Base-by-base conservation (phyloP, 2,329 filamentous ascomycete species). In the Ascochyta fabae region DNA sequence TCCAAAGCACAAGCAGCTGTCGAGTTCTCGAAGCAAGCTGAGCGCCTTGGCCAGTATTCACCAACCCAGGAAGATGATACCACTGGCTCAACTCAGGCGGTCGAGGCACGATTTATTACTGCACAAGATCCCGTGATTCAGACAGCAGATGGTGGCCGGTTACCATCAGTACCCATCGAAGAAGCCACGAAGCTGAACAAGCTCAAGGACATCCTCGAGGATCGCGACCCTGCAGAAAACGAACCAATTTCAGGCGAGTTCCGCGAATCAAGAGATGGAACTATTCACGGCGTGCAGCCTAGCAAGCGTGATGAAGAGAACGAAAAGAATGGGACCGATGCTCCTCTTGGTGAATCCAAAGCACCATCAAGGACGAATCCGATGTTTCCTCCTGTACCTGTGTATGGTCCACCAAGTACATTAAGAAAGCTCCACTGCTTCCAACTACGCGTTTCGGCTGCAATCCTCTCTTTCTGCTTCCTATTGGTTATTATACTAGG, bases 361-460 rank as follows among this genome's bases (percentile, higher is more conserved):
- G 87, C 89, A 0, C 86, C 87, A 1, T 87, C 87, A 7, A 83
- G 86, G 60, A 93, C 90, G 2, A 88, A 93, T 63, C 89, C 91
- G 3, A 78, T 96, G 5, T 97, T 97, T 62, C 92, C 92, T 6
- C 90, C 91, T 2, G 75, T 96, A 8, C 92, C 92, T 0, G 79
- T 91, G 0, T 96, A 96, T 66, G 90, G 90, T 0, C 88, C 91
- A 0, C 87, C 92, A 0, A 88, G 89, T 0, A 47, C 84, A 0
- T 54, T 88, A n/a, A 83, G 87, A 43, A 81, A 85, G 29, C 29
- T 92, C 1, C 88, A 93, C 62, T 90, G 86, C 69, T 74, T 82
- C 27, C 77, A 82, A 15, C 89, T 95, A 57, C 83, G 88, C 9
- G 61, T 84, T 1, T 83, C 87, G 0, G 92, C 92, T 0, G 89